Evolutionary conservation across 805 yeast species (phyloP).

Genomic region (Zygotorulaspora florentina): DNA sequence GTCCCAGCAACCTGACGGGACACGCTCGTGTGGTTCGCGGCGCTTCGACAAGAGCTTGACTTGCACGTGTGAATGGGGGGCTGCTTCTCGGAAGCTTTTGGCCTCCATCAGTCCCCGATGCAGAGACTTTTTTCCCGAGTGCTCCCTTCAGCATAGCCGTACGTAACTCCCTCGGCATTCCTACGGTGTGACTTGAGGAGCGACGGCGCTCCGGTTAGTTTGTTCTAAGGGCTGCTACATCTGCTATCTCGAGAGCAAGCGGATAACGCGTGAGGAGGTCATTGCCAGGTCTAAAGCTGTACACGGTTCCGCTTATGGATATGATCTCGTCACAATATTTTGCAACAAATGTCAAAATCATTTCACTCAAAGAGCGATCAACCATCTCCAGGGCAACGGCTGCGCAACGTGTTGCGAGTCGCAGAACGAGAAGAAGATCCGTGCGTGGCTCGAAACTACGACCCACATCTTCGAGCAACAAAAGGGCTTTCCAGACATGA

Average conservation of each 20-base stretch:
- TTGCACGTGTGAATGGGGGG: too few species aligned
- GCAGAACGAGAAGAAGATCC: not conserved
- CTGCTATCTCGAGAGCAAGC: constrained; percentile 1
- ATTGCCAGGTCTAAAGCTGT: not conserved
- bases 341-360: not conserved
- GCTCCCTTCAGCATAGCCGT: too few species aligned
- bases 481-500: not conserved
- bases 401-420: constrained; percentile 1
- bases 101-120: too few species aligned
- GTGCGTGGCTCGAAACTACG: constrained; percentile 1
- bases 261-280: not conserved
- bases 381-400: not conserved
- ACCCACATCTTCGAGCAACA: not conserved
- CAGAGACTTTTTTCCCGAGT: too few species aligned
- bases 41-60: too few species aligned
- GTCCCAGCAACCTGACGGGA: too few species aligned
- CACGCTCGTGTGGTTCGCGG: too few species aligned
- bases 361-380: not conserved
- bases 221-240: not conserved
- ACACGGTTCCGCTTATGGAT: not conserved
- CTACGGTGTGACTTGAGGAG: too few species aligned
- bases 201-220: too few species aligned
- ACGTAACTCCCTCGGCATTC: too few species aligned
- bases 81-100: too few species aligned
- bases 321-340: not conserved